Percentiles rank a stretch among this genome's conserved stretches.
These are phyloP conservation scores for Trichosporon ovoides DNA, from an alignment of 1,284 basidiomycete genomes.

Conservation along the genomic window DNA sequence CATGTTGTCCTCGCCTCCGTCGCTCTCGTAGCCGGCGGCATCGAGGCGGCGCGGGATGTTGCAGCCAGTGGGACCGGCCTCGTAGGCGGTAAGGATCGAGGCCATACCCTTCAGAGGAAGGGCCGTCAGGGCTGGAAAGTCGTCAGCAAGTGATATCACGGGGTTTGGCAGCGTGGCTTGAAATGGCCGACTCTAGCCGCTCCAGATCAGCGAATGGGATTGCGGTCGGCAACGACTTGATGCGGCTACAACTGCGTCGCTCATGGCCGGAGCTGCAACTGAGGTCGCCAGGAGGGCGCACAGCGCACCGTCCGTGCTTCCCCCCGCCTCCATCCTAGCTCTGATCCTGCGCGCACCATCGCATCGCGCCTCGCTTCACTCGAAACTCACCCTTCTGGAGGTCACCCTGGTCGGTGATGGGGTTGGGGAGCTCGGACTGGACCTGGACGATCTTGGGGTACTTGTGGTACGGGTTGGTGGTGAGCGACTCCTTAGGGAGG, in stretches of 20 bases:
- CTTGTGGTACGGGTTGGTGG: slow-evolving; percentile 44
- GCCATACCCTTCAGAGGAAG: slow-evolving; percentile 41
- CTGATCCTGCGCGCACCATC: too few relatives aligned
- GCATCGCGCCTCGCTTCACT: background rate
- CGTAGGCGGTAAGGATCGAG: slow-evolving; percentile 44
- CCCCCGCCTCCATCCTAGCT: too few relatives aligned
- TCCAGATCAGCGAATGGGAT: too few relatives aligned
- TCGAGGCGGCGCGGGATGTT: slow-evolving; percentile 29
- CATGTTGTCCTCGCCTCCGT: slow-evolving; percentile 40
- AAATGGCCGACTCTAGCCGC: slow-evolving; percentile 1
- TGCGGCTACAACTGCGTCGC: too few relatives aligned
- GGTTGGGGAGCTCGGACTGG: slow-evolving; percentile 32
- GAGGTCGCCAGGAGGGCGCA: too few relatives aligned
- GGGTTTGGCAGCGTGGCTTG: background rate
- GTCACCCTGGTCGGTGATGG: slow-evolving; percentile 43
- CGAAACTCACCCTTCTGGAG: slow-evolving; percentile 43
- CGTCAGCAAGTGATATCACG: background rate
- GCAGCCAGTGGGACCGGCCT: slow-evolving; percentile 31
- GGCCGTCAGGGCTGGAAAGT: slow-evolving; percentile 32
- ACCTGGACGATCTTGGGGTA: slow-evolving; percentile 47
- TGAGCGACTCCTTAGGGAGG: slow-evolving; percentile 35
- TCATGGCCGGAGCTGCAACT: too few relatives aligned
- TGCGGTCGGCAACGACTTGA: too few relatives aligned
- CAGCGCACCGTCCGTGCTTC: too few relatives aligned
- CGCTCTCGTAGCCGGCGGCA: slow-evolving; percentile 46